Percentiles rank a stretch among this genome's conserved stretches.
These are phyloP conservation scores for Nigrograna mackinnonii DNA, from an alignment of 2,329 filamentous ascomycete species.

Conservation along the genomic window DNA sequence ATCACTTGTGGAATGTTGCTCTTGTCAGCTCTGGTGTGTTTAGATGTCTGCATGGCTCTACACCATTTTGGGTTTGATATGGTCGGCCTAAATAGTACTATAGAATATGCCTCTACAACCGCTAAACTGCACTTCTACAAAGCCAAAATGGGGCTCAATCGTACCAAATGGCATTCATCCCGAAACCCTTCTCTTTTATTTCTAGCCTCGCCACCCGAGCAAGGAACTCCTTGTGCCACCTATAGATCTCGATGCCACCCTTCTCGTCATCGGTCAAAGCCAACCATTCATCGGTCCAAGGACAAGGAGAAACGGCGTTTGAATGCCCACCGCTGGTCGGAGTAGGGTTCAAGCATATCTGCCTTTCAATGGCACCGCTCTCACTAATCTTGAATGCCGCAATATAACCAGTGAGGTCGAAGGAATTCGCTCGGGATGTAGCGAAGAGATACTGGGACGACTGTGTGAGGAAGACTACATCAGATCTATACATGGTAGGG, in stretches of 20 bases:
- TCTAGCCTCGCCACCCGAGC: slow-evolving; percentile 76
- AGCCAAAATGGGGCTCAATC: slow-evolving; percentile 63
- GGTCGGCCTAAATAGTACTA: no score
- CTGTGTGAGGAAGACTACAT: slow-evolving; percentile 75
- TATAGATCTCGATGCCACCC: slow-evolving; percentile 84
- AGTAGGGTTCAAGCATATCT: slow-evolving; percentile 81
- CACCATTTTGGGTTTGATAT: no score
- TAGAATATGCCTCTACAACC: no score
- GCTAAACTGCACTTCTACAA: background rate
- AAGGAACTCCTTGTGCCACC: slow-evolving; percentile 82
- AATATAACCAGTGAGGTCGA: slow-evolving; percentile 79
- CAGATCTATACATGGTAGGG: slow-evolving; percentile 74
- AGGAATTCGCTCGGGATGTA: slow-evolving; percentile 77
- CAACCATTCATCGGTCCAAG: slow-evolving; percentile 87
- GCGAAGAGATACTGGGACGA: slow-evolving; percentile 80
- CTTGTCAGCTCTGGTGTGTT: no score
- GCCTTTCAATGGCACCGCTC: slow-evolving; percentile 72
- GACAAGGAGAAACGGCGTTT: slow-evolving; percentile 83
- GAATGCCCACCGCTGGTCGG: slow-evolving; percentile 86
- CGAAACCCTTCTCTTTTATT: slow-evolving; percentile 85
- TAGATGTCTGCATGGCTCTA: no score
- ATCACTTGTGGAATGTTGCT: no score
- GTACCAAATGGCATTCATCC: slow-evolving; percentile 97
- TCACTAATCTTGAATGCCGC: slow-evolving; percentile 74
- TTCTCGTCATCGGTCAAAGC: slow-evolving; percentile 87